Evolutionary conservation across 2,329 filamentous ascomycete genomes (phyloP).

Genomic region (Coniochaeta sp.): DNA sequence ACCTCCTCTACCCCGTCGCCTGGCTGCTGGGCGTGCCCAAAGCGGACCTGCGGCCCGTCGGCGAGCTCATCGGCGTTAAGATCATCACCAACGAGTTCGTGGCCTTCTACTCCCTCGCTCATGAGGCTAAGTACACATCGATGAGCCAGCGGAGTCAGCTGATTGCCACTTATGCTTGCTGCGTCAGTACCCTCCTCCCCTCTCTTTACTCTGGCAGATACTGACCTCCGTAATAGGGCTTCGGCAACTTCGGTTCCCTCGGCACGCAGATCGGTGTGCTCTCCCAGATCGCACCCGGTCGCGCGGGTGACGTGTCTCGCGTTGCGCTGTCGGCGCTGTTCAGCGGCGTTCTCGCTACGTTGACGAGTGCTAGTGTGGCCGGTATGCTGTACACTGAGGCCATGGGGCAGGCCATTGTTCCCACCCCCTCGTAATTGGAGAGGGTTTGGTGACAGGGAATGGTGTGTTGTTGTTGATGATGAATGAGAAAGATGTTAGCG

Average conservation of each 20-base stretch:
- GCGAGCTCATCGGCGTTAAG: conserved; percentile 71
- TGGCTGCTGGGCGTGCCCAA: conserved; percentile 74
- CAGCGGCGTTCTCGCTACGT: conserved; percentile 70
- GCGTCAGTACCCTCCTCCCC: conserved; percentile 44
- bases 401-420: too few species aligned
- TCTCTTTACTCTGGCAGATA: conserved; percentile 10
- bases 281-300: conserved; percentile 68
- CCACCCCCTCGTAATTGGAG: too few species aligned
- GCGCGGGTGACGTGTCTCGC: conserved; percentile 66
- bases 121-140: conserved; percentile 39
- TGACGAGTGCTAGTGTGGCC: conserved; percentile 72
- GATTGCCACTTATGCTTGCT: conserved; percentile 81
- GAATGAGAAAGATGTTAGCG: too few species aligned
- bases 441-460: too few species aligned
- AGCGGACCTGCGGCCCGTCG: conserved; percentile 62
- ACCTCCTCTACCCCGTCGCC: conserved; percentile 69
- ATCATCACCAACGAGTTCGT: conserved; percentile 82
- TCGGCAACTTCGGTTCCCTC: conserved; percentile 81
- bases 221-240: conserved; percentile 35
- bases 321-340: conserved; percentile 72
- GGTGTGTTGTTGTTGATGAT: too few species aligned
- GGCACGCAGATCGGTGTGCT: conserved; percentile 88
- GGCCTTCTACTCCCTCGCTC: conserved; percentile 54
- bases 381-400: conserved; percentile 49
- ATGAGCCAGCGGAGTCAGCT: conserved; percentile 66